Evolutionary conservation across 2,329 filamentous ascomycete genomes (phyloP), one percentile per base, ranked within the genome.

Genomic region (Nothopassalora personata): DNA sequence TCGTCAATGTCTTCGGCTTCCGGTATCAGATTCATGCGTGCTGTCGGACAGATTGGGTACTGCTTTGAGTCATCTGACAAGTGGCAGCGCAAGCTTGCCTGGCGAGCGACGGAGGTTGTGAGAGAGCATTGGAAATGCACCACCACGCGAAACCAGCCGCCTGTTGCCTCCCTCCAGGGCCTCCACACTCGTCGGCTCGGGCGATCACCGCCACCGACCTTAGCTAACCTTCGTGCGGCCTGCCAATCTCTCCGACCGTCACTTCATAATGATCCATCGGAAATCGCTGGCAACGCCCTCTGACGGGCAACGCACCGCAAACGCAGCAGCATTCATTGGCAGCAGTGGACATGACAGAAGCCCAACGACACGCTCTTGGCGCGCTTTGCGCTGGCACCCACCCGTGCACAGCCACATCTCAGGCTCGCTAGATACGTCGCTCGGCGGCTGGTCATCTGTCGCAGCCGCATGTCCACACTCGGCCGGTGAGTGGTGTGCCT

Each of bases 391-490:
- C 36, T 48, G 53, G 28, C 45, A 31, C 28, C n/a, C n/a, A 23
- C 23, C 23, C 39, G 54, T 62, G 60, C 60, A 57, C 60, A 57
- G 59, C 60, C 53, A 46, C 54, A 34, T 28, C 50, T 23, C 50
- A 55, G 23, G 27, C 54, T 31, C 49, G 39, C 36, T 31, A 34
- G 57, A 59, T 56, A 57, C 45, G 57, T 46, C 52, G 49, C 49
- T 45, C 46, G 36, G 48, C 27, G 30, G 19, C 10, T 30, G 61
- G 59, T 63, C 61, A 61, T 63, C 61, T 63, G 61, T 60, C 59
- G 59, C 58, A 30, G 47, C 55, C 27, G 46, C 46, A 49, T 49
- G 46, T 34, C 49, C 30, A 51, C 49, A 51, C 57, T 45, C 58
- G 55, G 58, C 60, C 15, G 39, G 39, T 56, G 51, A 60, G 54